Conservation (phyloP, 1,139 yeast species). For the Nematodospora anomalae region DNA sequence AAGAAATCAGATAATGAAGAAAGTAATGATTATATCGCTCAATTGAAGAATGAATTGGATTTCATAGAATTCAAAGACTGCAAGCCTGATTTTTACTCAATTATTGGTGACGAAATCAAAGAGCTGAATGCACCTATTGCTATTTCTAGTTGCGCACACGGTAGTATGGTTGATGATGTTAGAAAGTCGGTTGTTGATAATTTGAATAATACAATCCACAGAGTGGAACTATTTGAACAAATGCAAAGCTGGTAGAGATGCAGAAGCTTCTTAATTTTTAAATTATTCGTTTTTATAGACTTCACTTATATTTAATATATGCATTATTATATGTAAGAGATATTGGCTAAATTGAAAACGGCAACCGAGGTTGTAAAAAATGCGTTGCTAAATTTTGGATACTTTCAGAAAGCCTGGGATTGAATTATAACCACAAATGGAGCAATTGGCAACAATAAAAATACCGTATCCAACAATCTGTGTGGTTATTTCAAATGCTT, state of each 20-base stretch:
- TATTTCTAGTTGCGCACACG: slow-evolving; percentile 43
- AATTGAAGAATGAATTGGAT: slow-evolving; percentile 21
- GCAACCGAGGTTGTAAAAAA: too few species aligned
- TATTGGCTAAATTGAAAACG: too few species aligned
- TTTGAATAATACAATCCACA: slow-evolving; percentile 26
- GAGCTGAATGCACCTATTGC: slow-evolving; percentile 34
- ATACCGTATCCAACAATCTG: too few species aligned
- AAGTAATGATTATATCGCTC: slow-evolving; percentile 16
- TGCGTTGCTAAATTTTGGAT: too few species aligned
- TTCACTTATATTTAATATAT: too few species aligned
- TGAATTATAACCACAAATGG: too few species aligned
- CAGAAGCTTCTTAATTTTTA: background rate
- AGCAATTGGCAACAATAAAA: too few species aligned
- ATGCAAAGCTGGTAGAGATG: slow-evolving; percentile 36
- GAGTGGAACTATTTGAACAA: slow-evolving; percentile 45
- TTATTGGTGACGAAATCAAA: slow-evolving; percentile 36
- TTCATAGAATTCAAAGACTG: slow-evolving; percentile 34
- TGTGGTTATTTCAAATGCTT: too few species aligned
- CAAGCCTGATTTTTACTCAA: slow-evolving; percentile 41
- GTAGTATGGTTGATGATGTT: slow-evolving; percentile 39
- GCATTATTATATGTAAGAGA: too few species aligned
- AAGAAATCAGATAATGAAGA: slow-evolving; percentile 18
- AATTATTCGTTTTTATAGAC: background rate
- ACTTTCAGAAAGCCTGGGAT: too few species aligned
- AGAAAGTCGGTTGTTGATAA: slow-evolving; percentile 34